Percentiles rank a stretch among this genome's conserved stretches.
Evolutionary conservation across 495 filamentous ascomycete genomes (phyloP).

Genomic region (Tuber microsphaerosporum): DNA sequence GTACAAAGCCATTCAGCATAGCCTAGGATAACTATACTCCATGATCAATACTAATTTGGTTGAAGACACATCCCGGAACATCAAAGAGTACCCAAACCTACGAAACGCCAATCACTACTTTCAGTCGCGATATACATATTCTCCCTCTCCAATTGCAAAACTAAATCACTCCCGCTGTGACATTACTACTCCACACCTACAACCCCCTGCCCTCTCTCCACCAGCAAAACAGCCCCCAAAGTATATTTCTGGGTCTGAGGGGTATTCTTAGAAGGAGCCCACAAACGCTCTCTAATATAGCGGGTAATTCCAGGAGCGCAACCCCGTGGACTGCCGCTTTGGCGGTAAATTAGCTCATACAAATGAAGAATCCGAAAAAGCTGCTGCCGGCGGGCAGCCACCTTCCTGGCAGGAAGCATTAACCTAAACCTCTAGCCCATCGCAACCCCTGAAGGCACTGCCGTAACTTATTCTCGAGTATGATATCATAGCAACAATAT

Average conservation of each 20-base stretch:
- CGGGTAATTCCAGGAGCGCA: not conserved
- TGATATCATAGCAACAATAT: not conserved
- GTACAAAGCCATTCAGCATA: not conserved
- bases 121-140: not conserved
- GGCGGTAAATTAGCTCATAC: too few relatives aligned
- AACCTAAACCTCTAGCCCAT: not conserved
- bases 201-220: not conserved
- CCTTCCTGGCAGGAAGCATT: too few relatives aligned
- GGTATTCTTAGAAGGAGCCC: not conserved
- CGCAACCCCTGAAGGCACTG: not conserved
- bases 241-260: too few relatives aligned
- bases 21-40: not conserved
- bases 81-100: not conserved
- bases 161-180: not conserved
- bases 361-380: too few relatives aligned
- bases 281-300: not conserved
- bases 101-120: not conserved
- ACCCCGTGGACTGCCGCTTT: too few relatives aligned
- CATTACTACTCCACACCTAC: not conserved
- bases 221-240: not conserved
- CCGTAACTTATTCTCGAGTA: not conserved
- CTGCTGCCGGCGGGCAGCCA: too few relatives aligned
- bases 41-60: not conserved
- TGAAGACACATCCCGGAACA: too few relatives aligned
- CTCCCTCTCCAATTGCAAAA: not conserved